A percentile compares a stretch with the other conserved stretches of the same genome.
These are phyloP conservation scores for Pluteus cervinus DNA, from an alignment of 768 basidiomycete species.

Conservation along the genomic window DNA sequence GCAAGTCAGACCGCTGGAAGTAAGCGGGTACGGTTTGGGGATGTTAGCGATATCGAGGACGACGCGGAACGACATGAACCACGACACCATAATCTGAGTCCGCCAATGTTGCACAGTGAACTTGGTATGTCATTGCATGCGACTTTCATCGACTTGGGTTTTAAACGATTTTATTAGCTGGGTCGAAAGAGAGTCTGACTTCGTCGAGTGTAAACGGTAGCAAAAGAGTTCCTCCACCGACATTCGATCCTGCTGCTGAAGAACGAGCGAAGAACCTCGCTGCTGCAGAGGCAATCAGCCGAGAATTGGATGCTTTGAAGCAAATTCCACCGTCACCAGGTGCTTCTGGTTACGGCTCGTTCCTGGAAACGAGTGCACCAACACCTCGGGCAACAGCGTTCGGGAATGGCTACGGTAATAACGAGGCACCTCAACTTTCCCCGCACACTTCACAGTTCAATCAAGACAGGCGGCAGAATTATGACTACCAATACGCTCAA, in stretches of 20 bases:
- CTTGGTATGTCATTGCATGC: too few relatives aligned
- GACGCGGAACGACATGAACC: background rate
- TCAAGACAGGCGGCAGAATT: constrained; percentile 22
- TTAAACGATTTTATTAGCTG: too few relatives aligned
- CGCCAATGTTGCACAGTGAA: constrained; percentile 5
- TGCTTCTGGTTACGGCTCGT: constrained; percentile 7
- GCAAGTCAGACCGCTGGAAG: background rate
- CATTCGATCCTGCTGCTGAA: constrained; percentile 34
- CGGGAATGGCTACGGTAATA: background rate
- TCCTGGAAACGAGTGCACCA: background rate
- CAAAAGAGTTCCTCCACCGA: constrained; percentile 31
- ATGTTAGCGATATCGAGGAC: constrained; percentile 31
- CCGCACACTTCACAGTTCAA: constrained; percentile 14
- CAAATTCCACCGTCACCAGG: constrained; percentile 20
- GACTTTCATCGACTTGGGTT: too few relatives aligned
- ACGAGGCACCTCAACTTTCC: background rate
- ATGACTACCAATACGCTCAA: background rate
- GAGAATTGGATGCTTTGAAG: constrained; percentile 57
- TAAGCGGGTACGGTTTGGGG: constrained; percentile 34
- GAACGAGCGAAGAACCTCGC: constrained; percentile 57
- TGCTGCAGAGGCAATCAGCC: constrained; percentile 61
- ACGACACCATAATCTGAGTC: background rate
- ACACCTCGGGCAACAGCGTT: background rate
- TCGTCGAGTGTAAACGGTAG: constrained; percentile 12
- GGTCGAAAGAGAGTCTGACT: too few relatives aligned